These are phyloP conservation scores for Vitis hybrid DNA, from an alignment of 177 flowering plant genomes.

Conservation along the genomic window DNA sequence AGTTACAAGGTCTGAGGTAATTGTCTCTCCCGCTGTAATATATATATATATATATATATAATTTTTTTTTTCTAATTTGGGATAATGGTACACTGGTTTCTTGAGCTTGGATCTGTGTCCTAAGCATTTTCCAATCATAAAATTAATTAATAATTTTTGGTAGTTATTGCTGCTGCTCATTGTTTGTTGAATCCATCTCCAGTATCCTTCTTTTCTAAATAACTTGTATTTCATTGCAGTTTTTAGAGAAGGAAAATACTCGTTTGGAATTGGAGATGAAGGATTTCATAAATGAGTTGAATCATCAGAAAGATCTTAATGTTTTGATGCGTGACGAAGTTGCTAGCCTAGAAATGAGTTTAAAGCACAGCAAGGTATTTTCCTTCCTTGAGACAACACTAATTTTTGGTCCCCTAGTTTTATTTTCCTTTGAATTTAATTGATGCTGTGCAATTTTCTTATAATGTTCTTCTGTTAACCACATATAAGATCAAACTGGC, in stretches of 20 bases:
- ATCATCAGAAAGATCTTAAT: slow-evolving; percentile 47
- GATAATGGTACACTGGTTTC: too few relatives aligned
- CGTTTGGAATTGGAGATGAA: slow-evolving; percentile 41
- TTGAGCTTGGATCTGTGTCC: background rate
- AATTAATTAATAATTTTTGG: background rate
- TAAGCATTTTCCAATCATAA: background rate
- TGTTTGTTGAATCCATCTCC: background rate
- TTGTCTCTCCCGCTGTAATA: slow-evolving; percentile 14
- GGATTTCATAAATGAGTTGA: slow-evolving; percentile 42
- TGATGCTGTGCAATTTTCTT: too few relatives aligned
- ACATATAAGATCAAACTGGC: background rate
- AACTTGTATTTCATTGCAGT: slow-evolving; percentile 36
- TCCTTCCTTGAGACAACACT: background rate
- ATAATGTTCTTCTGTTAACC: too few relatives aligned
- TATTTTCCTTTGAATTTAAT: background rate
- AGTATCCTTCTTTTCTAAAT: background rate
- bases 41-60: too few relatives aligned
- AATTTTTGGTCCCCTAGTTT: background rate
- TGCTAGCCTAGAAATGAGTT: slow-evolving; percentile 44
- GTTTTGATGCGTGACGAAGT: slow-evolving; percentile 43
- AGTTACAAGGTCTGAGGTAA: slow-evolving; percentile 72
- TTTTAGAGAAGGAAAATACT: slow-evolving; percentile 56
- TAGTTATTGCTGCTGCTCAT: background rate
- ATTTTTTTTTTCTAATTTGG: too few relatives aligned
- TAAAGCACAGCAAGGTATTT: slow-evolving; percentile 51